A percentile compares a stretch with the other conserved stretches of the same genome.
Conservation (phyloP, 352 stramenopile genomes). For the Halophytophthora batemanensis region DNA sequence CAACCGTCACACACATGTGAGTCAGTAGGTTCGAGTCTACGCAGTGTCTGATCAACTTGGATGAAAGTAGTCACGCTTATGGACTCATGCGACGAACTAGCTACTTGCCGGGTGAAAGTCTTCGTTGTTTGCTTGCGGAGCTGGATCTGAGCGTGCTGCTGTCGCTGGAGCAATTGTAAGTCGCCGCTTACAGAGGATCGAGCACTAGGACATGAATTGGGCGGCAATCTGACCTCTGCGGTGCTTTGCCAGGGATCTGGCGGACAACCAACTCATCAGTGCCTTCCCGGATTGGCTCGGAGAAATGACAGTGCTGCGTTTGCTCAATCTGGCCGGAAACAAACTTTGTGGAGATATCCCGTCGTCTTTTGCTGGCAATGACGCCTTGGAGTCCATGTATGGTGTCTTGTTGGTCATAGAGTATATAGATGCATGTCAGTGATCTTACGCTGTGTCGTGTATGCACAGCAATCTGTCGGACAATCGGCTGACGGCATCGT, state of each 20-base stretch:
- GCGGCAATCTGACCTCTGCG: neutral
- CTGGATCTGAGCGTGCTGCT: conserved; percentile 64
- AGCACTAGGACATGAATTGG: no score
- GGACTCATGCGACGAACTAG: conserved; percentile 14
- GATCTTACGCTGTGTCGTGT: neutral
- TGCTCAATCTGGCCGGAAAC: conserved; percentile 58
- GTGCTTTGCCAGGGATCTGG: conserved; percentile 41
- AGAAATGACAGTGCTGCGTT: conserved; percentile 57
- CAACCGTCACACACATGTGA: conserved; percentile 72
- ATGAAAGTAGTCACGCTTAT: neutral
- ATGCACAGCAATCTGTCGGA: conserved; percentile 31
- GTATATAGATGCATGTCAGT: no score
- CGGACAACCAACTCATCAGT: conserved; percentile 46
- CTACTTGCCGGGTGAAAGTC: conserved; percentile 44
- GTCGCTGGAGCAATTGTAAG: conserved; percentile 71
- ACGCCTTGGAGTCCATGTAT: conserved; percentile 63
- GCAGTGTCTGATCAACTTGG: neutral
- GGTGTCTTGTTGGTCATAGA: no score
- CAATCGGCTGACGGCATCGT: conserved; percentile 31
- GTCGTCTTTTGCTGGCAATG: conserved; percentile 50
- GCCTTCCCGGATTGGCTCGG: conserved; percentile 57
- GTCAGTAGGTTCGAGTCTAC: no score
- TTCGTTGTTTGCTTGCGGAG: conserved; percentile 48
- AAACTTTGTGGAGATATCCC: conserved; percentile 39
- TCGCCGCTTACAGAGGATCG: no score